Conservation (phyloP, 345 rosid species). For the Cardamine resedifolia region DNA sequence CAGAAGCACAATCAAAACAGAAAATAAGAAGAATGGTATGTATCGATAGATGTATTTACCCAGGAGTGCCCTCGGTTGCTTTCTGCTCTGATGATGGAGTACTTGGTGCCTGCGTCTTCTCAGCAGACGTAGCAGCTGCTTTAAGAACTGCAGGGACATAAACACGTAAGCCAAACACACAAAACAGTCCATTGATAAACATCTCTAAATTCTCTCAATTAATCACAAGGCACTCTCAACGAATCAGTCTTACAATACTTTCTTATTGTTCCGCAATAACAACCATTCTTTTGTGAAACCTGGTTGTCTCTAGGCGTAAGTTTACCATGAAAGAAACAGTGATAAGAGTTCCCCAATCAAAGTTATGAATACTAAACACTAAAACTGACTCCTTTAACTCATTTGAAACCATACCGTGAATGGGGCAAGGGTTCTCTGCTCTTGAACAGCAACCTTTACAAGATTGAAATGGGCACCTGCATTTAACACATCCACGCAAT, state of each 20-base stretch:
- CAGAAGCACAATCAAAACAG: neutral
- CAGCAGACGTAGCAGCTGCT: slow-evolving; percentile 65
- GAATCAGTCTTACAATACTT: neutral
- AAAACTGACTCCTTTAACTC: neutral
- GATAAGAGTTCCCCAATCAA: neutral
- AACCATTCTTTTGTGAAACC: neutral
- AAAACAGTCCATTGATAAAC: slow-evolving; percentile 6
- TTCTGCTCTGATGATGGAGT: slow-evolving; percentile 68
- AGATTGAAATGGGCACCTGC: slow-evolving; percentile 92
- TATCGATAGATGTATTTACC: slow-evolving; percentile 20
- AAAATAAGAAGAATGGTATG: neutral
- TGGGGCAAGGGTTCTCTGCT: slow-evolving; percentile 93
- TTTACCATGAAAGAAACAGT: neutral
- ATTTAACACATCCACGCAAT: slow-evolving; percentile 31
- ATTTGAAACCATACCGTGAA: slow-evolving; percentile 64
- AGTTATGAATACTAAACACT: neutral
- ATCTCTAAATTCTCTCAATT: neutral
- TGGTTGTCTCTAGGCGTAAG: neutral
- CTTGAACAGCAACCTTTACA: slow-evolving; percentile 95
- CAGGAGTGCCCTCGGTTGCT: slow-evolving; percentile 64
- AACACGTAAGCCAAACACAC: slow-evolving; percentile 10
- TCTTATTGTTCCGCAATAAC: neutral
- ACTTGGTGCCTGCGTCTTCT: slow-evolving; percentile 65
- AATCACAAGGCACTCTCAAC: neutral
- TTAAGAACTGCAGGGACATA: slow-evolving; percentile 67